phyloP scores from a whole-genome alignment of 139 green algal genomes.

The Chlorella vulgaris region DNA sequence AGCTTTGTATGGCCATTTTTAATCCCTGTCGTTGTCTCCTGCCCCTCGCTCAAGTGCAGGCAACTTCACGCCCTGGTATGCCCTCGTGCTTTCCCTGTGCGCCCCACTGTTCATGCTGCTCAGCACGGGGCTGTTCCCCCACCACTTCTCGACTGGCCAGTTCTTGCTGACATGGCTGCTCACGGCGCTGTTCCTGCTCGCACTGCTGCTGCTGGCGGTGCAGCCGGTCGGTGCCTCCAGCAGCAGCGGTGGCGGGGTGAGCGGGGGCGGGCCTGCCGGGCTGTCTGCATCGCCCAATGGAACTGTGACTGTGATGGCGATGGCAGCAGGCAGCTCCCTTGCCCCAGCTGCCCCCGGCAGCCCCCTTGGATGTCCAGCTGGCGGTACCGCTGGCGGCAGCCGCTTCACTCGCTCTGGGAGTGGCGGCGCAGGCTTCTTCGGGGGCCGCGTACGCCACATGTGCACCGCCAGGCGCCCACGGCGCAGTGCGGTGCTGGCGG shows the following conservation, averaged over 20 bases:
- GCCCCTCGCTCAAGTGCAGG: too few relatives aligned
- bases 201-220: neutral
- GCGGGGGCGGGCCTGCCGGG: neutral
- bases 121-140: constrained; percentile 9
- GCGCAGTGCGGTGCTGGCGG: neutral
- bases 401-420: neutral
- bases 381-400: neutral
- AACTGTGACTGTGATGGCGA: neutral
- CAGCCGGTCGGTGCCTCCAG: neutral
- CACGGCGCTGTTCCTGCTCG: neutral
- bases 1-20: too few relatives aligned
- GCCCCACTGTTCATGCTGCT: constrained; percentile 38
- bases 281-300: neutral
- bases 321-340: neutral
- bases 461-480: neutral
- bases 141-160: neutral
- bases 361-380: neutral
- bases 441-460: neutral
- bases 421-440: neutral
- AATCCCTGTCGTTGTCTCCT: neutral
- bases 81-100: constrained; percentile 1
- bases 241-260: neutral
- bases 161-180: constrained; percentile 21
- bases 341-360: neutral
- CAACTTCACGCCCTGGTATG: constrained; percentile 24